phyloP scores from a whole-genome alignment of 75 land plant species.

The Pinus albicaulis region DNA sequence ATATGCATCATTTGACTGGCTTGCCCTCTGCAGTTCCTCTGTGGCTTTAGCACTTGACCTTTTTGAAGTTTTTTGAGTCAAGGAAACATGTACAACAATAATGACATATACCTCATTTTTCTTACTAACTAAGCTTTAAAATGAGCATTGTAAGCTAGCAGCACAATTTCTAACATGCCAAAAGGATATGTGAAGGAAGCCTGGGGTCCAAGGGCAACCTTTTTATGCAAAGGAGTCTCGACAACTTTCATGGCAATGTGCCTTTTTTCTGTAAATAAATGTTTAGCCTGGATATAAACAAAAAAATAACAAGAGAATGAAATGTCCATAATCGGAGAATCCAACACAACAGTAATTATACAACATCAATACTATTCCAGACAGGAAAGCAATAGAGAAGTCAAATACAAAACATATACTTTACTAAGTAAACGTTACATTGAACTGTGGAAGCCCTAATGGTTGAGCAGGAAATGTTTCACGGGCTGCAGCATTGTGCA shows the following conservation, averaged over 20 bases:
- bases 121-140: not conserved
- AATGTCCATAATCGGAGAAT: not conserved
- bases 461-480: conserved; percentile 1
- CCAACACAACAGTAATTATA: not conserved
- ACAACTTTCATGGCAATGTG: conserved; percentile 14
- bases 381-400: too few species aligned
- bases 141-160: not conserved
- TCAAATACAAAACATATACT: not conserved
- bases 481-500: not conserved
- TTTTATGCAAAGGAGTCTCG: conserved; percentile 23
- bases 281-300: conserved; percentile 1
- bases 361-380: not conserved
- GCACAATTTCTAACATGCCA: not conserved
- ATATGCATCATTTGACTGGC: conserved; percentile 5
- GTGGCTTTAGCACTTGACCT: conserved; percentile 11
- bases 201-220: conserved; percentile 19
- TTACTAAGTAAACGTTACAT: not conserved
- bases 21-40: conserved; percentile 13
- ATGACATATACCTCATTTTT: not conserved
- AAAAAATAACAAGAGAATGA: not conserved
- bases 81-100: conserved; percentile 10
- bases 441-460: not conserved
- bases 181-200: conserved; percentile 34
- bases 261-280: conserved; percentile 13
- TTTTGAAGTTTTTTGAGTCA: conserved; percentile 23